A percentile compares a stretch with the other conserved stretches of the same genome.
phyloP scores from a whole-genome alignment of 2,329 filamentous ascomycete species.

The Bipolaris sorokiniana region DNA sequence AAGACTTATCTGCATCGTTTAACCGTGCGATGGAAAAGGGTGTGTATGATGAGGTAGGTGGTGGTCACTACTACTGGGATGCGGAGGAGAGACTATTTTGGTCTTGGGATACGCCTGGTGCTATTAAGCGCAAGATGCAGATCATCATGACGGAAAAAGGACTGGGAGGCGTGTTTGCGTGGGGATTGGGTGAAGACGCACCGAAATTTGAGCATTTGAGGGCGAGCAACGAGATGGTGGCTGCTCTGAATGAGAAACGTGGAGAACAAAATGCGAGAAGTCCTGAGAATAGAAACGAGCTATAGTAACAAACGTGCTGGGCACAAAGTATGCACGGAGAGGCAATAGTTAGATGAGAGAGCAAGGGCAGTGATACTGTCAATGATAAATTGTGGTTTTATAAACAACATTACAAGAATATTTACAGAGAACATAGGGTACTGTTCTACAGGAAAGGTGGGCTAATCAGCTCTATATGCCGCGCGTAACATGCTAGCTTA shows the following conservation, averaged over 20 bases:
- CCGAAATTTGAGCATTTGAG: constrained; percentile 48
- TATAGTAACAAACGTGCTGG: not conserved
- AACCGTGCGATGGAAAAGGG: constrained; percentile 60
- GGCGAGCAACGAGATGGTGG: constrained; percentile 33
- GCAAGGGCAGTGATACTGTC: not conserved
- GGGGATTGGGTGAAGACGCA: constrained; percentile 72
- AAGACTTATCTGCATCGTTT: constrained; percentile 63
- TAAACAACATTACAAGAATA: constrained; percentile 3
- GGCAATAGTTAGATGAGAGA: not conserved
- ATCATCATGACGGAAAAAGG: constrained; percentile 61
- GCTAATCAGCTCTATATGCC: not conserved
- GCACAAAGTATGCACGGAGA: not conserved
- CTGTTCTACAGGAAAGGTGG: not conserved
- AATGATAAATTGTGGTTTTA: not conserved
- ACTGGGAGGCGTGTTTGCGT: constrained; percentile 75
- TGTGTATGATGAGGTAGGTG: constrained; percentile 61
- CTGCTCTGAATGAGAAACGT: not conserved
- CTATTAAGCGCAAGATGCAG: constrained; percentile 67
- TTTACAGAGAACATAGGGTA: not conserved
- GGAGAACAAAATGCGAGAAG: too few species aligned
- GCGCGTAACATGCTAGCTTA: not conserved
- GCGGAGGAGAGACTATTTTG: constrained; percentile 66
- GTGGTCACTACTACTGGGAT: constrained; percentile 75
- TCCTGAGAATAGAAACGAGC: constrained; percentile 12
- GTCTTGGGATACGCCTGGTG: constrained; percentile 70